Conservation (phyloP, 176 grass and related monocot genomes). For the Saccharum officinarum region DNA sequence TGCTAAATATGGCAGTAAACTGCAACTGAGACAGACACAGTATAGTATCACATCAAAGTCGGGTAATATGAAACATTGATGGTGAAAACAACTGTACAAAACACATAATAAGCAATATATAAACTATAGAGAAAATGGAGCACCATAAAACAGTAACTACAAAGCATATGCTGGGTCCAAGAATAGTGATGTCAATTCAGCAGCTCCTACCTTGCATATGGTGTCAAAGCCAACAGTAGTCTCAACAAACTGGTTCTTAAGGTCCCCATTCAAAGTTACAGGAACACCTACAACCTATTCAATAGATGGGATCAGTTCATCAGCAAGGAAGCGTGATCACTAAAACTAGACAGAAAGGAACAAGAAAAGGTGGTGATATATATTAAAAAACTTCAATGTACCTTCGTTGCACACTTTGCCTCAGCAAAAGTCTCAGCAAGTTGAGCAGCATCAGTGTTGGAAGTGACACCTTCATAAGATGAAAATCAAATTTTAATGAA, state of each 20-base stretch:
- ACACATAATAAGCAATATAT: neutral
- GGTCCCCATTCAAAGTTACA: constrained; percentile 98
- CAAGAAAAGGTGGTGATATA: constrained; percentile 3
- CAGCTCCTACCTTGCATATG: constrained; percentile 79
- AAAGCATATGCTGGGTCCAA: neutral
- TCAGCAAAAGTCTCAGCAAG: constrained; percentile 98
- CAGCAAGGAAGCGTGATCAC: neutral
- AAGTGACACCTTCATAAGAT: constrained; percentile 83
- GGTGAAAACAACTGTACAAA: neutral
- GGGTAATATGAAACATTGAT: neutral
- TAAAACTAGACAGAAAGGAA: neutral
- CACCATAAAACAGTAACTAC: neutral
- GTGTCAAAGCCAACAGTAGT: constrained; percentile 96
- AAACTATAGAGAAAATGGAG: neutral
- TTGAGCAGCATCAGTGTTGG: constrained; percentile 93
- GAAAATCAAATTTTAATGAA: neutral
- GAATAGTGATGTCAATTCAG: constrained; percentile 11
- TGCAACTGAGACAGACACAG: neutral
- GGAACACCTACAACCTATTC: constrained; percentile 91
- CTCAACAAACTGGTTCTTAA: constrained; percentile 99
- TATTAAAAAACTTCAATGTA: constrained; percentile 7
- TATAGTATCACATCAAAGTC: neutral
- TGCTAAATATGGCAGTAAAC: neutral
- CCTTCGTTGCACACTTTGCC: constrained; percentile 91
- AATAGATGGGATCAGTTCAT: constrained; percentile 9